These are phyloP conservation scores for Chaetomiaceae sp. DNA, from an alignment of 2,329 filamentous ascomycete genomes.

Conservation along the genomic window DNA sequence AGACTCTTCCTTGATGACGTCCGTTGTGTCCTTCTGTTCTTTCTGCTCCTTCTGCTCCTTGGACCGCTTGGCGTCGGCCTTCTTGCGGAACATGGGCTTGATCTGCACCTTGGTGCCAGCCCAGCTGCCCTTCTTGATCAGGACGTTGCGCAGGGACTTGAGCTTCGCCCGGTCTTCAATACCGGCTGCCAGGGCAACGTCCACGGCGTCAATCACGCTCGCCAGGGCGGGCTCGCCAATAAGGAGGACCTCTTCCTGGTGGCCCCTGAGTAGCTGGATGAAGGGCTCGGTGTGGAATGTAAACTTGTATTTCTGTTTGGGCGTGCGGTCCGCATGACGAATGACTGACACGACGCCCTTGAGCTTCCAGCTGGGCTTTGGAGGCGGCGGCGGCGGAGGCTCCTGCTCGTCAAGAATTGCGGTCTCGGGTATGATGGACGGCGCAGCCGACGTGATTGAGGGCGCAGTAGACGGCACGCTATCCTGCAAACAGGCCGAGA, in stretches of 20 bases:
- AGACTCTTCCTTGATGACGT: slow-evolving; percentile 23
- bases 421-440: slow-evolving; percentile 36
- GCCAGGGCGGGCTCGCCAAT: slow-evolving; percentile 86
- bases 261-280: slow-evolving; percentile 87
- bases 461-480: slow-evolving; percentile 38
- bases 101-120: slow-evolving; percentile 97
- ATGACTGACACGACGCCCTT: slow-evolving; percentile 98
- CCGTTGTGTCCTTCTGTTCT: slow-evolving; percentile 27
- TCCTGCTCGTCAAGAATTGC: slow-evolving; percentile 34
- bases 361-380: slow-evolving; percentile 94
- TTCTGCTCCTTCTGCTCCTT: slow-evolving; percentile 29
- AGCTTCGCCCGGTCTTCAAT: slow-evolving; percentile 85
- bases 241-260: slow-evolving; percentile 92
- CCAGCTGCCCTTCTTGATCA: slow-evolving; percentile 90
- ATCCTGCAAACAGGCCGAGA: slow-evolving; percentile 21
- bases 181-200: slow-evolving; percentile 70
- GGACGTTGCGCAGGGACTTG: slow-evolving; percentile 75
- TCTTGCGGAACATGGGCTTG: slow-evolving; percentile 97
- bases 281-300: slow-evolving; percentile 97
- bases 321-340: slow-evolving; percentile 91
- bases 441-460: slow-evolving; percentile 37
- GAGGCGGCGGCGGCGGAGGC: slow-evolving; percentile 61
- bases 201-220: slow-evolving; percentile 85
- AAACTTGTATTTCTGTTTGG: slow-evolving; percentile 99
- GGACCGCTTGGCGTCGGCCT: slow-evolving; percentile 50